phyloP scores from a whole-genome alignment of 257 asterid genomes.

The Agastache rugosa region DNA sequence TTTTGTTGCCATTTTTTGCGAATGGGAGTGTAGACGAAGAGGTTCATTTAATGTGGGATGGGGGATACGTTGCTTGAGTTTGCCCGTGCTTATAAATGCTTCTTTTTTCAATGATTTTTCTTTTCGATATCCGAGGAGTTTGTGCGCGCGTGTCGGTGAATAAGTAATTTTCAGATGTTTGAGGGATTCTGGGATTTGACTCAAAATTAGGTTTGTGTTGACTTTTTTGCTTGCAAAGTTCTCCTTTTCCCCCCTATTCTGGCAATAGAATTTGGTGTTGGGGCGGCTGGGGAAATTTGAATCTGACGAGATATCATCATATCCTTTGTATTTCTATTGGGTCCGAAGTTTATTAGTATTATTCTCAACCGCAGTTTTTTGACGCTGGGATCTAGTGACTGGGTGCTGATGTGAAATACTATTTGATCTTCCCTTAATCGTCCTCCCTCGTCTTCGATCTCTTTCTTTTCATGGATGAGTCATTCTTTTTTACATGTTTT shows the following conservation, averaged over 20 bases:
- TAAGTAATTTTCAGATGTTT: constrained; percentile 28
- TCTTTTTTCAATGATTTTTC: constrained; percentile 20
- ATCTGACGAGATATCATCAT: constrained; percentile 21
- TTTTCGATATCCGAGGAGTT: constrained; percentile 13
- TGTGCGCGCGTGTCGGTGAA: constrained; percentile 37
- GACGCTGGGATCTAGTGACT: constrained; percentile 28
- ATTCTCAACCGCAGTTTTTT: constrained; percentile 8
- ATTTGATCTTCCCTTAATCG: constrained; percentile 9
- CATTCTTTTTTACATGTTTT: constrained; percentile 2
- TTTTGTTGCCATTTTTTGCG: constrained; percentile 4
- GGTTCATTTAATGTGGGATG: constrained; percentile 37
- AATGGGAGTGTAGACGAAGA: constrained; percentile 33
- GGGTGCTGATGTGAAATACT: constrained; percentile 12
- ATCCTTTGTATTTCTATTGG: constrained; percentile 18
- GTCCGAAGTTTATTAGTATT: neutral
- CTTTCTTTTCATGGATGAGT: constrained; percentile 5
- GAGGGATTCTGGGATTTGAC: constrained; percentile 35
- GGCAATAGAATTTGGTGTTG: constrained; percentile 32
- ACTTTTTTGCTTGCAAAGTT: constrained; percentile 34
- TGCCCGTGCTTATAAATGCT: constrained; percentile 13
- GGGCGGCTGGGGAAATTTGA: constrained; percentile 35
- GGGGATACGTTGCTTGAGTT: constrained; percentile 26
- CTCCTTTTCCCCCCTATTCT: constrained; percentile 20
- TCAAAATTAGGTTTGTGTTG: constrained; percentile 33
- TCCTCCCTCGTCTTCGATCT: neutral